Evolutionary conservation across 2,329 filamentous ascomycete species (phyloP), one percentile per base, ranked within the genome.

Genomic region (Arthrinium phaeospermum): DNA sequence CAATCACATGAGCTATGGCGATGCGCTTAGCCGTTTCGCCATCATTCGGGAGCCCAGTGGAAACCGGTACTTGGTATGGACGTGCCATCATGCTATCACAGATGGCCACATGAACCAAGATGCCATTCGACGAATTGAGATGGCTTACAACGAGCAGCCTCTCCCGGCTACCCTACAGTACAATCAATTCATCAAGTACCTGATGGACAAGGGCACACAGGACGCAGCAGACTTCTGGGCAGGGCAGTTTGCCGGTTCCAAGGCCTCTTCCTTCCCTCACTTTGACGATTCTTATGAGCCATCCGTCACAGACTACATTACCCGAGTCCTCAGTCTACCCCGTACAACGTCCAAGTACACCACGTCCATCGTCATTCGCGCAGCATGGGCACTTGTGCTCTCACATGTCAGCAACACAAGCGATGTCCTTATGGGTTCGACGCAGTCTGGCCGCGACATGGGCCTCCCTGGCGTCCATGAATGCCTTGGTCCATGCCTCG

Each of bases 301-400:
- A 30, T 47, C 61, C 14, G 61, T 71, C 6, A 51, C 46, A 30
- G 19, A 41, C 30, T 49, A 47, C 14, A 6, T 51, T 3, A 37
- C 46, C 24, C 24, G 13, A 8, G 22, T 37, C 2, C 16, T 69
- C 27, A 37, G 22, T 2, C 81, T 78, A 44, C 77, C 81, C 47
- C 84, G 83, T 0, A 75, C 82, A 6, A 80, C 84, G 2, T 82
- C 81, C 10, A 67, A 67, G 27, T 69, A 68, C 64, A 71, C 71
- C 16, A 67, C 71, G 5, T 70, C 71, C 19, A 72, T 68, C 14
- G 76, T 82, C 30, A 80, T 86, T 47, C 79, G 82, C 46, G 80
- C 80, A 37, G 82, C 83, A 1, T 85, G 83, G 83, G 82, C 82
- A 10, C 73, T 85, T 7, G 77, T 84, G 0, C 76, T 80, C 16